Conservation (phyloP, 371 early-diverging fungal species). For the Batkoa obscura region DNA sequence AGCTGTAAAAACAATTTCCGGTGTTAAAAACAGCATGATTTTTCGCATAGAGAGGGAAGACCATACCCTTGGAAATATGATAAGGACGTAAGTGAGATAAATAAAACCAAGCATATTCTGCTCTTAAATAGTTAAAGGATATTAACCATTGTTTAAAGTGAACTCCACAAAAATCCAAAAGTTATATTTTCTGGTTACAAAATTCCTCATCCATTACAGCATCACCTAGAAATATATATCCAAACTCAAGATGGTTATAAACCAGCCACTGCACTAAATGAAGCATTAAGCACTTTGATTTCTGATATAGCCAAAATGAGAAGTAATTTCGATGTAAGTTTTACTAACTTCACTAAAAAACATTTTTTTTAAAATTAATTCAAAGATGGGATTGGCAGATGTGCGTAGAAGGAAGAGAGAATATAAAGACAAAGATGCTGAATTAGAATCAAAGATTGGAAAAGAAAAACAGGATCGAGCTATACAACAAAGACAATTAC, state of each 20-base stretch:
- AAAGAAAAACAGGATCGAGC: too few species aligned
- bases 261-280: constrained; percentile 61
- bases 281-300: constrained; percentile 57
- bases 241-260: constrained; percentile 74
- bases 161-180: constrained; percentile 73
- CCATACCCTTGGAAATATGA: constrained; percentile 89
- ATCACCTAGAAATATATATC: constrained; percentile 69
- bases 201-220: constrained; percentile 94
- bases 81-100: constrained; percentile 47
- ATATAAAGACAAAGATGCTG: too few species aligned
- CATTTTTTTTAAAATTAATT: not conserved
- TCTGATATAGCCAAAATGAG: constrained; percentile 62
- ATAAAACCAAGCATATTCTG: not conserved
- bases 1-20: constrained; percentile 77
- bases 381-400: too few species aligned
- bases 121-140: not conserved
- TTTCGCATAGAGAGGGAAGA: constrained; percentile 74
- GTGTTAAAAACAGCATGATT: not conserved
- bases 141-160: constrained; percentile 21
- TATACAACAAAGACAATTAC: too few species aligned
- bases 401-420: too few species aligned
- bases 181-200: constrained; percentile 96
- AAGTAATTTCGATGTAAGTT: constrained; percentile 49
- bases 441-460: too few species aligned
- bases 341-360: not conserved